Base-by-base conservation (phyloP, 176 grass and related monocot genomes). In the Juncus effusus region DNA sequence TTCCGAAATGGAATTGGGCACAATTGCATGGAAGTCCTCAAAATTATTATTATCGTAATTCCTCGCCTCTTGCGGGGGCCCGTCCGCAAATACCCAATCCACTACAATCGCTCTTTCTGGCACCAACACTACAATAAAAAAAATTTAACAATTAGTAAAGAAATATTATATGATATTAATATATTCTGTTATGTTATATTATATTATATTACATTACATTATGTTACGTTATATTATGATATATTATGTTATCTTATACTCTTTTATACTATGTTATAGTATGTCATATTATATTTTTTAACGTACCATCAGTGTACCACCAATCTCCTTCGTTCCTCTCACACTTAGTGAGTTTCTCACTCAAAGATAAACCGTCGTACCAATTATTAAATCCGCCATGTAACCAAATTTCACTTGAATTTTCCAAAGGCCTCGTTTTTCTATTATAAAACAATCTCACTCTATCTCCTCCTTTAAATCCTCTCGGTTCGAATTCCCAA, bases 361-460 rank as follows among this genome's bases (percentile, higher is more conserved):
- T 5, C 56, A 97, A 74, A 68, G 83, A 97, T 56, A 82, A 61
- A 19, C 88, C 94, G 72, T 97, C 85, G 40, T 38, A 78, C 94
- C 94, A 97, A 67, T 80, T 84, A 56, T 97, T 92, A 76, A 86
- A 82, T 69, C 82, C 80, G 62, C 94, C 94, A 77, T 96, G 92
- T 78, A 97, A 76, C 88, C 88, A 97, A 59, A 97, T 84, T 44
- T 92, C 78, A 65, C 70, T 76, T 62, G 81, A 67, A 89, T 89
- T 77, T 53, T 76, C 82, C 54, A 92, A 78, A 4, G 88, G 76
- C 36, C 85, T 65, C 4, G 85, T 82, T 77, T 80, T 92, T 77
- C 80, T 74, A 60, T 97, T 80, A 76, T 97, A 92, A 71, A 84
- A 93, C n/a, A 97, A 75, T 81, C 49, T 86, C 62, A 93, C 61